Conservation (phyloP, 78 protist genomes). For the Polysphondylium violaceum region DNA sequence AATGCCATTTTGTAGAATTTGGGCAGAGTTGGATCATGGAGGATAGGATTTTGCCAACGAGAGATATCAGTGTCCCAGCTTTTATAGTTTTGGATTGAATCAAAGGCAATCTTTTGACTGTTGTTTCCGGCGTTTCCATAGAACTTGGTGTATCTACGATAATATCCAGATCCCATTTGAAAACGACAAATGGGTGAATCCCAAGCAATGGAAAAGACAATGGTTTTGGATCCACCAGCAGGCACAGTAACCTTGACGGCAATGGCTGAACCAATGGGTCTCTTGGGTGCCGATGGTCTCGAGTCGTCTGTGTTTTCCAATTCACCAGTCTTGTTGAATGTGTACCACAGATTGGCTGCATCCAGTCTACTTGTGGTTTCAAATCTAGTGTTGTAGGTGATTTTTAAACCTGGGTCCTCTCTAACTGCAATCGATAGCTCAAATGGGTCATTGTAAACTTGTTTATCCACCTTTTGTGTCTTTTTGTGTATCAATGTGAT, state of each 20-base stretch:
- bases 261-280: conserved; percentile 74
- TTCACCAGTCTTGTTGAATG: conserved; percentile 43
- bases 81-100: conserved; percentile 35
- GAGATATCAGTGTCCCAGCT: conserved; percentile 65
- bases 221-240: conserved; percentile 24
- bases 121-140: conserved; percentile 59
- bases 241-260: conserved; percentile 45
- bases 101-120: conserved; percentile 48
- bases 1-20: conserved; percentile 78
- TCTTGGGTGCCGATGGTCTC: conserved; percentile 53
- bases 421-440: conserved; percentile 51
- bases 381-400: conserved; percentile 25
- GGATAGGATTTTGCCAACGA: conserved; percentile 86
- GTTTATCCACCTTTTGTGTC: background rate
- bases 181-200: conserved; percentile 64
- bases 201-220: conserved; percentile 76
- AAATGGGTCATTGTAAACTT: conserved; percentile 22
- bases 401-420: conserved; percentile 27
- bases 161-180: conserved; percentile 30
- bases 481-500: conserved; percentile 23
- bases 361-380: conserved; percentile 73
- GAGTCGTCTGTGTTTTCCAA: conserved; percentile 48
- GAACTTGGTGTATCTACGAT: conserved; percentile 77
- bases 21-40: conserved; percentile 58
- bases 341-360: conserved; percentile 77